Conservation (phyloP, 345 rosid genomes). For the Aethionema arabicum region DNA sequence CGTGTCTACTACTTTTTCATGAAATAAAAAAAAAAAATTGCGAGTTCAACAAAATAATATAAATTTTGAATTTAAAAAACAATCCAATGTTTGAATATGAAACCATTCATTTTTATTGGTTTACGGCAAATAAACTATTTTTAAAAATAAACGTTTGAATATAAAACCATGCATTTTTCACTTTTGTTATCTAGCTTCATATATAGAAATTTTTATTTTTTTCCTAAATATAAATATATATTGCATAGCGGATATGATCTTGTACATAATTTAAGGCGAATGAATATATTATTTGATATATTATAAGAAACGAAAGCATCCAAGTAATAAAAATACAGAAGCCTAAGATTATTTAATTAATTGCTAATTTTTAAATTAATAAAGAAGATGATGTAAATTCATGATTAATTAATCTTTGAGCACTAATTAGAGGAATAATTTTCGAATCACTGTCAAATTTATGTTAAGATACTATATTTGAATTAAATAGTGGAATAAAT, state of each 20-base stretch:
- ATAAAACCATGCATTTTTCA: too few relatives aligned
- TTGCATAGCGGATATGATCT: slow-evolving; percentile 15
- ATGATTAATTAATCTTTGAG: slow-evolving; percentile 8
- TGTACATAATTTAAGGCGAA: slow-evolving; percentile 20
- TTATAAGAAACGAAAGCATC: slow-evolving; percentile 29
- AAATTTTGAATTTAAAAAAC: too few relatives aligned
- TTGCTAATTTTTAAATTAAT: slow-evolving; percentile 21
- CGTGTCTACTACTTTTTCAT: too few relatives aligned
- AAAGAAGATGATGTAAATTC: neutral
- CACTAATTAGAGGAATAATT: slow-evolving; percentile 11
- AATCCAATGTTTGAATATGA: too few relatives aligned
- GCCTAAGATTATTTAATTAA: neutral
- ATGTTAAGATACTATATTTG: slow-evolving; percentile 13
- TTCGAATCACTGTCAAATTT: slow-evolving; percentile 13
- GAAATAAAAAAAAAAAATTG: too few relatives aligned
- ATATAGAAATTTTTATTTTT: too few relatives aligned
- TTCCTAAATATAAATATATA: too few relatives aligned
- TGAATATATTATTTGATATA: neutral
- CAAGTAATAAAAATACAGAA: slow-evolving; percentile 24
- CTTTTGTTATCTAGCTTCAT: too few relatives aligned
- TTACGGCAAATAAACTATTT: too few relatives aligned
- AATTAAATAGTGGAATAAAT: neutral
- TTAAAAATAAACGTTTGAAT: too few relatives aligned
- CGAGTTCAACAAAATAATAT: too few relatives aligned
- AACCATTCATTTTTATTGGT: too few relatives aligned